A percentile compares a stretch with the other conserved stretches of the same genome.
phyloP scores from a whole-genome alignment of 345 rosid species.

The Lagerstroemia speciosa region DNA sequence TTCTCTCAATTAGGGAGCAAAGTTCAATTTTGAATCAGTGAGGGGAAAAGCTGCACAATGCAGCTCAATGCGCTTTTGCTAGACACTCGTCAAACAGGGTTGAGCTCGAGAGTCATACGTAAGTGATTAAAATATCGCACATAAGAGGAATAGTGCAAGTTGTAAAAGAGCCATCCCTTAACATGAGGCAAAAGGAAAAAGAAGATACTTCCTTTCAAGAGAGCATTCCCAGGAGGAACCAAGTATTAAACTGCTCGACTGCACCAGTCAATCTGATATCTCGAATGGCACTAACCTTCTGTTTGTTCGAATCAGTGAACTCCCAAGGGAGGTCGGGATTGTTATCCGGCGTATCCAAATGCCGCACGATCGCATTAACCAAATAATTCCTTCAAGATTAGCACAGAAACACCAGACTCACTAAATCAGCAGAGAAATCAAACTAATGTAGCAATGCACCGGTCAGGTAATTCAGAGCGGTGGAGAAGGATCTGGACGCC shows the following conservation, averaged over 20 bases:
- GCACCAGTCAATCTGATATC: neutral
- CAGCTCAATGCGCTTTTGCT: neutral
- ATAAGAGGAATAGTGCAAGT: neutral
- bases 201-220: neutral
- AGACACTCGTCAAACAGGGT: neutral
- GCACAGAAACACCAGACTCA: neutral
- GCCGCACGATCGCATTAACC: constrained; percentile 31
- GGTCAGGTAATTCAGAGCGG: constrained; percentile 88
- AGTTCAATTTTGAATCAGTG: neutral
- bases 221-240: neutral
- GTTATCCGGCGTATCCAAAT: constrained; percentile 81
- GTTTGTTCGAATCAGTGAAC: constrained; percentile 52
- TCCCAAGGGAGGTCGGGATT: constrained; percentile 89
- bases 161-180: neutral
- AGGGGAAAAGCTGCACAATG: neutral
- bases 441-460: neutral
- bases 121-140: neutral
- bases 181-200: too few relatives aligned
- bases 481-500: constrained; percentile 67
- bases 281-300: constrained; percentile 33
- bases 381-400: neutral
- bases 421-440: neutral
- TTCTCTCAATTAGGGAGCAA: neutral
- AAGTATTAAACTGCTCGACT: neutral
- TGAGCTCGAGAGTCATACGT: neutral